Conservation (phyloP, 2,329 filamentous ascomycete species). For the Epichloe aotearoae region DNA sequence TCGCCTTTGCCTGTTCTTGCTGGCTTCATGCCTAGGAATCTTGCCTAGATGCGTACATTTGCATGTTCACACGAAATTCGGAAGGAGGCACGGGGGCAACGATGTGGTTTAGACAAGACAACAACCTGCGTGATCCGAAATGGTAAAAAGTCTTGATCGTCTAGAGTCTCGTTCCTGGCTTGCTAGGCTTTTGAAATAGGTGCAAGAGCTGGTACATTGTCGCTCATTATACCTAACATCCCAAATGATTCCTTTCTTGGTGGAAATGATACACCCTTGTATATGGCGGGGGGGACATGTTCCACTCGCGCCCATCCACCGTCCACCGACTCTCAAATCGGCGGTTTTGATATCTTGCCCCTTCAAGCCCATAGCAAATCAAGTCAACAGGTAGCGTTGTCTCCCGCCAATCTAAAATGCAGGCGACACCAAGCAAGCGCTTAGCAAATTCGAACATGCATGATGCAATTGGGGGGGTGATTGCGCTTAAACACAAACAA, state of each 20-base stretch:
- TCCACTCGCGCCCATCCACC: background rate
- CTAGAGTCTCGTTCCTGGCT: background rate
- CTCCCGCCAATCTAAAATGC: background rate
- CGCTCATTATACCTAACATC: background rate
- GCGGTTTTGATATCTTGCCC: background rate
- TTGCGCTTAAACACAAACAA: constrained; percentile 4
- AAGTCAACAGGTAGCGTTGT: background rate
- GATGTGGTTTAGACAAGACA: background rate
- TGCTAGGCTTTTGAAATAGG: background rate
- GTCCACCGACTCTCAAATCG: background rate
- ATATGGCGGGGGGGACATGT: background rate
- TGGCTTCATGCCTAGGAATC: background rate
- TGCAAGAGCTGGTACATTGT: background rate
- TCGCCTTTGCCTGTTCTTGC: too few species aligned
- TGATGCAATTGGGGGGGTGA: background rate
- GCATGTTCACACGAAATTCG: background rate
- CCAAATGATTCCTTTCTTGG: background rate
- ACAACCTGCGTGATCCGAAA: background rate
- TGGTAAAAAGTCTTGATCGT: background rate
- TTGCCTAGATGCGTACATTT: background rate
- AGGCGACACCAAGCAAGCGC: background rate
- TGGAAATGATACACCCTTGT: constrained; percentile 1
- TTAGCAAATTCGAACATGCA: background rate
- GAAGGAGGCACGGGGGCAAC: too few species aligned
- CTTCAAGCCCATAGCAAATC: constrained; percentile 1